A percentile compares a stretch with the other conserved stretches of the same genome.
Conservation (phyloP, 306 rosid species). For the Lupinus albus region DNA sequence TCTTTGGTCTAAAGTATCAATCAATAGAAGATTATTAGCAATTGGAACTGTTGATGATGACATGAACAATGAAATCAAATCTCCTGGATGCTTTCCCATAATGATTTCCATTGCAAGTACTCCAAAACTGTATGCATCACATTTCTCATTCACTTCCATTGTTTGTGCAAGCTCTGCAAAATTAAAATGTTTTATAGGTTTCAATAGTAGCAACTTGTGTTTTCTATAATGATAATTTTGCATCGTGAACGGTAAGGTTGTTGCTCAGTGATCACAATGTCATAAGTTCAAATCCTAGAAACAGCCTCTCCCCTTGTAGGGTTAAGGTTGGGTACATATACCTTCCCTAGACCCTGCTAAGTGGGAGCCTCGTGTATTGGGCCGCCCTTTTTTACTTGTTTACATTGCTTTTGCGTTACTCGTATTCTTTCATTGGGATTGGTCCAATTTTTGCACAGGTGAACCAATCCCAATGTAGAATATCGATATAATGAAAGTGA, state of each 20-base stretch:
- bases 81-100: slow-evolving; percentile 16
- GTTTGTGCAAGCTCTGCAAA: slow-evolving; percentile 29
- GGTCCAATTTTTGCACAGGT: background rate
- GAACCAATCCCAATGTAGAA: background rate
- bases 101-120: background rate
- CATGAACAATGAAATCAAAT: background rate
- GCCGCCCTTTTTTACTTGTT: too few species aligned
- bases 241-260: too few species aligned
- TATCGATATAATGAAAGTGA: background rate
- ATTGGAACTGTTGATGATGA: background rate
- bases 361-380: too few species aligned
- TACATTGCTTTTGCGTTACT: background rate
- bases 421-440: background rate
- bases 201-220: background rate
- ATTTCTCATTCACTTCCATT: slow-evolving; percentile 33
- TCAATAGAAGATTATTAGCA: background rate
- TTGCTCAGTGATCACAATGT: too few species aligned
- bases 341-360: too few species aligned
- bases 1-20: background rate
- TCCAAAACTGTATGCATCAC: slow-evolving; percentile 34
- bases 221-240: background rate
- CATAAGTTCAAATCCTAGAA: too few species aligned
- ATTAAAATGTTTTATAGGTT: background rate
- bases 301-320: too few species aligned
- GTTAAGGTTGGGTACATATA: too few species aligned